A percentile compares a stretch with the other conserved stretches of the same genome.
These are phyloP conservation scores for Cladosporium sp. DNA, from an alignment of 2,329 filamentous ascomycete species.

Conservation along the genomic window DNA sequence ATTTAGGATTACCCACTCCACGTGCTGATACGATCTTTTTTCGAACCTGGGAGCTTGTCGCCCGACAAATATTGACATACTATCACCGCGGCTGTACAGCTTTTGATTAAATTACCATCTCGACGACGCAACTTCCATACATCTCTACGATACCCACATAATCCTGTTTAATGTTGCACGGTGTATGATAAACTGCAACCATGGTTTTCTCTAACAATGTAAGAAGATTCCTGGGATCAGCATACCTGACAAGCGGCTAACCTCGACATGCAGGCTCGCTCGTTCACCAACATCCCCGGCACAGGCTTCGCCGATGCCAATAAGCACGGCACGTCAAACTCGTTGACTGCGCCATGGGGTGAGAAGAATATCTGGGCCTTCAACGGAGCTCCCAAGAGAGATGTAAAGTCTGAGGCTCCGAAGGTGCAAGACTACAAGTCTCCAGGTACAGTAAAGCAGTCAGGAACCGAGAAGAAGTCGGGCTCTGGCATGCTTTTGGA, in stretches of 20 bases:
- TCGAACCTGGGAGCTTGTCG: background rate
- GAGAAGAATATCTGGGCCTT: slow-evolving; percentile 21
- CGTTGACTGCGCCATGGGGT: background rate
- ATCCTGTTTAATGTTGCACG: slow-evolving; percentile 27
- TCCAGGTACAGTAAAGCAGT: background rate
- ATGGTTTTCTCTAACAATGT: slow-evolving; percentile 23
- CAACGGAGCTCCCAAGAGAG: slow-evolving; percentile 19
- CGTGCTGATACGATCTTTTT: background rate
- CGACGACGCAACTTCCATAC: slow-evolving; percentile 21
- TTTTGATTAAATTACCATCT: slow-evolving; percentile 12
- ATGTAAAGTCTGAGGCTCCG: slow-evolving; percentile 22
- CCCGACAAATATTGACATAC: background rate
- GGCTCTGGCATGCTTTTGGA: slow-evolving; percentile 5
- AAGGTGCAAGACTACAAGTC: slow-evolving; percentile 1
- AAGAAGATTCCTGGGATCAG: background rate
- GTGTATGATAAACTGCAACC: slow-evolving; percentile 18
- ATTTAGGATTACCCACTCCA: background rate
- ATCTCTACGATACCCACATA: slow-evolving; percentile 24
- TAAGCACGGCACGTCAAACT: background rate
- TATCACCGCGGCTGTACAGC: slow-evolving; percentile 7
- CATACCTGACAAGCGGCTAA: background rate
- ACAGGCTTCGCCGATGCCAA: background rate
- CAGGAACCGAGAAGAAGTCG: background rate
- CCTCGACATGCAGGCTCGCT: slow-evolving; percentile 20
- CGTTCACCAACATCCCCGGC: slow-evolving; percentile 18